Percentiles rank a stretch among this genome's conserved stretches.
Conservation (phyloP, 352 stramenopile genomes). For the Elongisporangium prolatum region DNA sequence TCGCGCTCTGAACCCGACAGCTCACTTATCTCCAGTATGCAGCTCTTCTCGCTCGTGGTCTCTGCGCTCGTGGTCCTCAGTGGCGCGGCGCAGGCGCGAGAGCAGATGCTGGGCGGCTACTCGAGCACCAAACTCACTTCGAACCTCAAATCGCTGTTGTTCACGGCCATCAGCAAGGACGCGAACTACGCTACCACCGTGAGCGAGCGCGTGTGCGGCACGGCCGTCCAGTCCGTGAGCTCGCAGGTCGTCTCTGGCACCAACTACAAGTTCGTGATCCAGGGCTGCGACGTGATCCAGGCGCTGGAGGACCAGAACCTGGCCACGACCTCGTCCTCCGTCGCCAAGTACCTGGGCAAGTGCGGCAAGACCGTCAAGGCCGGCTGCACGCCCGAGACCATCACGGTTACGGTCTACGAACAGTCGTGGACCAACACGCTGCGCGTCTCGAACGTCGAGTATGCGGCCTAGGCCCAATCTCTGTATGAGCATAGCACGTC, state of each 20-base stretch:
- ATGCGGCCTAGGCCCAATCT: background rate
- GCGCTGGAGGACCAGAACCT: background rate
- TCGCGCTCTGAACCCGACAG: background rate
- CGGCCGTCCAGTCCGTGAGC: conserved; percentile 24
- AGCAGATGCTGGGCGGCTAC: background rate
- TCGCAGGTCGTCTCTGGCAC: conserved; percentile 26
- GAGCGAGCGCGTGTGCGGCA: conserved; percentile 28
- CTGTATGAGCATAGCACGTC: background rate
- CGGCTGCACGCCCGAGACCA: conserved; percentile 24
- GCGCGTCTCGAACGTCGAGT: conserved; percentile 25
- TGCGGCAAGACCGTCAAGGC: conserved; percentile 23
- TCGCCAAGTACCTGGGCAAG: conserved; percentile 25
- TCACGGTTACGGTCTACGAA: conserved; percentile 49
- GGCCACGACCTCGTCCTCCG: background rate
- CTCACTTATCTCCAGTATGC: background rate
- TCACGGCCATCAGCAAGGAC: background rate
- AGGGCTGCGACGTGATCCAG: conserved; percentile 13
- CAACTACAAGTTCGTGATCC: conserved; percentile 24
- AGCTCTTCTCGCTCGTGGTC: background rate
- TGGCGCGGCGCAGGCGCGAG: background rate
- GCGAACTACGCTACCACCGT: background rate
- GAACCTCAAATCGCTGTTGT: background rate
- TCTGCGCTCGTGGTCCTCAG: background rate
- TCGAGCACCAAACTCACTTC: background rate
- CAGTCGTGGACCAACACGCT: conserved; percentile 61